phyloP scores from a whole-genome alignment of 331 rosid species.

The Rhamnella rubrinervis region DNA sequence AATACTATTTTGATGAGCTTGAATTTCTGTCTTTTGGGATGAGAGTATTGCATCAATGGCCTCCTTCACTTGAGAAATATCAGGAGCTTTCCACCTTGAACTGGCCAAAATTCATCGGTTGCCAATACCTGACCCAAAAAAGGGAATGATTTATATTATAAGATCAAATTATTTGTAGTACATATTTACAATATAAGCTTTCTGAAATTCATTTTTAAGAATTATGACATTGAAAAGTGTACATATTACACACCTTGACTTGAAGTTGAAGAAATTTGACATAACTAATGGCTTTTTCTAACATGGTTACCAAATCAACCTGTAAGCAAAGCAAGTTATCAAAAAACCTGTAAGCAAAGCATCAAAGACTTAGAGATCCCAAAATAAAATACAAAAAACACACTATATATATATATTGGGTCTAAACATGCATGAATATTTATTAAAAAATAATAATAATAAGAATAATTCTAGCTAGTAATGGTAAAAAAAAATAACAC shows the following conservation, averaged over 20 bases:
- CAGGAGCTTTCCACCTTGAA: conserved; percentile 80
- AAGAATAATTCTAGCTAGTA: too few species aligned
- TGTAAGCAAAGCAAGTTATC: conserved; percentile 19
- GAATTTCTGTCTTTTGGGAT: conserved; percentile 61
- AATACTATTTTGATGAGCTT: conserved; percentile 41
- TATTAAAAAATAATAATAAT: too few species aligned
- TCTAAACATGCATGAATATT: neutral
- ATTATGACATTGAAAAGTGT: neutral
- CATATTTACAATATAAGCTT: neutral
- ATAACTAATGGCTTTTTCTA: conserved; percentile 86
- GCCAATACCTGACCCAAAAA: conserved; percentile 63
- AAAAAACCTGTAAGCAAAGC: too few species aligned
- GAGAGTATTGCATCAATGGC: conserved; percentile 81
- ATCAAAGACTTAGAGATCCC: neutral
- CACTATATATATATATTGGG: neutral
- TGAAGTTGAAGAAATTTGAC: conserved; percentile 94
- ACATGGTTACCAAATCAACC: conserved; percentile 96
- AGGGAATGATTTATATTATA: neutral
- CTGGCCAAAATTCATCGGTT: conserved; percentile 89
- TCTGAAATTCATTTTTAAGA: neutral
- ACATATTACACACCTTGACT: conserved; percentile 65
- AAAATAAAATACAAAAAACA: neutral
- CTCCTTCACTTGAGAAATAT: conserved; percentile 84
- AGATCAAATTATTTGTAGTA: neutral
- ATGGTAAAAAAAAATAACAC: conserved; percentile 24